Conservation (phyloP, 2,329 filamentous ascomycete genomes). For the Xylaria sp. region DNA sequence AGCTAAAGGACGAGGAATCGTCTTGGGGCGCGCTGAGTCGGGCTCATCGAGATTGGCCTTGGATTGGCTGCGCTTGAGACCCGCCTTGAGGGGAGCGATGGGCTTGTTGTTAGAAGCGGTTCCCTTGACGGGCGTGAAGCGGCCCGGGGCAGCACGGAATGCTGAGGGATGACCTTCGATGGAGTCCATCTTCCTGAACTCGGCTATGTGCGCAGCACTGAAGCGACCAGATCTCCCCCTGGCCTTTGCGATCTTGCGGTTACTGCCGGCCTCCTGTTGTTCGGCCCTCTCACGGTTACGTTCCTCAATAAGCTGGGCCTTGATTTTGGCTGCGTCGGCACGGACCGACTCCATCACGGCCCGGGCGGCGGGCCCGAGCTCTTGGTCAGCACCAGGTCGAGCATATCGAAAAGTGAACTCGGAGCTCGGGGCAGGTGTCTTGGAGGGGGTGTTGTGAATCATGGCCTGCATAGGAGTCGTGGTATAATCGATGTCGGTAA, state of each 20-base stretch:
- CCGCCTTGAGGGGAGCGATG: conserved; percentile 56
- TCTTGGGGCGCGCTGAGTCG: conserved; percentile 49
- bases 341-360: conserved; percentile 70
- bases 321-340: conserved; percentile 73
- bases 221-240: conserved; percentile 80
- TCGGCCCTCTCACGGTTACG: conserved; percentile 60
- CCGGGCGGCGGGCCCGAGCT: conserved; percentile 66
- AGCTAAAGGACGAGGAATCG: conserved; percentile 38
- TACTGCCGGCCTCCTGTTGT: conserved; percentile 49
- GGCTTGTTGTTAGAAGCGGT: conserved; percentile 56
- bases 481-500: conserved; percentile 72
- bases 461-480: conserved; percentile 52
- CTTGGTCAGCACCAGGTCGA: conserved; percentile 54
- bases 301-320: conserved; percentile 68
- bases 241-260: conserved; percentile 78
- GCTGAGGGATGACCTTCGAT: conserved; percentile 86
- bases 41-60: conserved; percentile 71
- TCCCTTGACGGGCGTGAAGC: conserved; percentile 56
- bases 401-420: conserved; percentile 70
- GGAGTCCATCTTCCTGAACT: conserved; percentile 98
- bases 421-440: conserved; percentile 58
- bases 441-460: conserved; percentile 68
- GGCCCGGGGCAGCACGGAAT: conserved; percentile 66
- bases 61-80: conserved; percentile 46
- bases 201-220: conserved; percentile 82